phyloP scores from a whole-genome alignment of 441 rosid species.

The Manihot esculenta region DNA sequence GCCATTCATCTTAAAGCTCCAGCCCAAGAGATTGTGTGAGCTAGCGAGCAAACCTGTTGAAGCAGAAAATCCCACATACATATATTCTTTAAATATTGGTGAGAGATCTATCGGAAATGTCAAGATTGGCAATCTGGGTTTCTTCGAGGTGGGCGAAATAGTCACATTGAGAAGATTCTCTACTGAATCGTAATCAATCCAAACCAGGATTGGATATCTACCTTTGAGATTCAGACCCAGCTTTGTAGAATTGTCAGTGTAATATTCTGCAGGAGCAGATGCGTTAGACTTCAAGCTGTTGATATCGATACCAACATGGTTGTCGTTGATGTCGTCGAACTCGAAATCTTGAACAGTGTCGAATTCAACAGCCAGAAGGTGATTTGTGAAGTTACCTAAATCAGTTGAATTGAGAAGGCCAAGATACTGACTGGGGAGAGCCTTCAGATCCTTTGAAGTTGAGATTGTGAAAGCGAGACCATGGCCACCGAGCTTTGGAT shows the following conservation, averaged over 20 bases:
- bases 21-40: conserved; percentile 62
- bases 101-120: conserved; percentile 54
- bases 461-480: conserved; percentile 74
- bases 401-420: conserved; percentile 64
- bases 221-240: conserved; percentile 56
- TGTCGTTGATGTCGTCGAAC: conserved; percentile 61
- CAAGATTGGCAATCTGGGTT: conserved; percentile 50
- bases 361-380: conserved; percentile 67
- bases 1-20: conserved; percentile 63
- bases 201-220: conserved; percentile 53
- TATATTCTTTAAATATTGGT: conserved; percentile 38
- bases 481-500: conserved; percentile 65
- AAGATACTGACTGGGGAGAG: conserved; percentile 64
- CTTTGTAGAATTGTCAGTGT: conserved; percentile 24
- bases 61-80: conserved; percentile 79
- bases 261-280: conserved; percentile 43
- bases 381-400: conserved; percentile 50
- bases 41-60: conserved; percentile 75
- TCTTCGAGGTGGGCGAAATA: conserved; percentile 52
- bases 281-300: conserved; percentile 54
- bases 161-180: conserved; percentile 44
- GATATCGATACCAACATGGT: conserved; percentile 76
- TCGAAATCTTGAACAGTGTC: conserved; percentile 74
- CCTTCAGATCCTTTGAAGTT: conserved; percentile 31
- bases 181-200: conserved; percentile 68